phyloP scores from a whole-genome alignment of 139 green algal genomes.

The Volvox reticuliferus region DNA sequence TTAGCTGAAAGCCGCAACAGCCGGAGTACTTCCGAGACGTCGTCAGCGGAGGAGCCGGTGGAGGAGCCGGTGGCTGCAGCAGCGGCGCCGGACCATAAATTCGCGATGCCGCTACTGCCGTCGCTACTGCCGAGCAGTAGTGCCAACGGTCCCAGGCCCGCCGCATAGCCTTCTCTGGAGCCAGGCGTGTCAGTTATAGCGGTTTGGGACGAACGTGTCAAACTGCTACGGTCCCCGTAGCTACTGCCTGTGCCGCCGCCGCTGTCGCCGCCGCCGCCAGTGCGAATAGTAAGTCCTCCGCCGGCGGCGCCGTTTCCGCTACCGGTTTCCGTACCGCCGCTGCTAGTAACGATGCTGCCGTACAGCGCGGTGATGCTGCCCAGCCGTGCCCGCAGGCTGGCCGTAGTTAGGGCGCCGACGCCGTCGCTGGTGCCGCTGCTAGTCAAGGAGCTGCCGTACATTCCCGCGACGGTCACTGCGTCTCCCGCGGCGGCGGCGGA shows the following conservation, averaged over 20 bases:
- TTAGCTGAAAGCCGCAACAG: constrained; percentile 12
- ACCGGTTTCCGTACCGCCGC: not conserved
- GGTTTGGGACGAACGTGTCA: not conserved
- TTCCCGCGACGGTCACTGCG: not conserved
- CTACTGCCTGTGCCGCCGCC: not conserved
- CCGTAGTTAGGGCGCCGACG: too few relatives aligned
- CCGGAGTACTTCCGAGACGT: constrained; percentile 24
- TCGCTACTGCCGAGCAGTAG: not conserved
- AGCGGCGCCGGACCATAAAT: not conserved
- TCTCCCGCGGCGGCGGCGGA: not conserved
- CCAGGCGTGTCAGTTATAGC: not conserved
- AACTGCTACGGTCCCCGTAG: not conserved
- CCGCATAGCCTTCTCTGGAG: not conserved
- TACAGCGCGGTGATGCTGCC: too few relatives aligned
- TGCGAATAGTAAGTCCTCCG: not conserved
- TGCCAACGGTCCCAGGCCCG: too few relatives aligned
- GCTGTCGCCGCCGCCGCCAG: not conserved
- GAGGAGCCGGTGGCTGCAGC: not conserved
- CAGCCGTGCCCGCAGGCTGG: not conserved
- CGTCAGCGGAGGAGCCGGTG: not conserved
- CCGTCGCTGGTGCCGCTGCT: not conserved
- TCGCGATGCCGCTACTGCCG: not conserved
- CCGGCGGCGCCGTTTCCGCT: not conserved
- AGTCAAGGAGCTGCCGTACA: not conserved
- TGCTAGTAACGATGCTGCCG: not conserved